A percentile compares a stretch with the other conserved stretches of the same genome.
phyloP scores from a whole-genome alignment of 2,329 filamentous ascomycete species.

The Aureobasidium uvarum region DNA sequence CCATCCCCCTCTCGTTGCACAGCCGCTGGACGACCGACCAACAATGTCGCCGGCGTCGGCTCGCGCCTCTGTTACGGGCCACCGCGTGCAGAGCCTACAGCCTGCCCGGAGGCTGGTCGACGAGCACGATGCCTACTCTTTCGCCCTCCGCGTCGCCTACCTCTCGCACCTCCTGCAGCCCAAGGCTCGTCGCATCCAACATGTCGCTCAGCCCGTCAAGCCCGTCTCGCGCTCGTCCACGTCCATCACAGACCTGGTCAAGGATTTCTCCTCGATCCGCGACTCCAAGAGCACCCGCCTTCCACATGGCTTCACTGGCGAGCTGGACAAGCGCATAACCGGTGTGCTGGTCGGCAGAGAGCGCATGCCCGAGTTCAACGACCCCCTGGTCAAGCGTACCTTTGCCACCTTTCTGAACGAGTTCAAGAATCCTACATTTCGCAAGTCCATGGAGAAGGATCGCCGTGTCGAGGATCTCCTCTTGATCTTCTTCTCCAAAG shows the following conservation, averaged over 20 bases:
- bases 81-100: conserved; percentile 47
- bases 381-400: conserved; percentile 85
- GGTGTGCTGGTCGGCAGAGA: conserved; percentile 80
- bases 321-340: conserved; percentile 74
- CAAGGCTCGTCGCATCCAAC: conserved; percentile 83
- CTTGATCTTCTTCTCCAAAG: conserved; percentile 93
- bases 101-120: conserved; percentile 44
- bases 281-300: conserved; percentile 69
- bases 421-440: conserved; percentile 83
- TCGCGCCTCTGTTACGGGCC: conserved; percentile 38
- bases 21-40: background rate
- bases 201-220: conserved; percentile 63
- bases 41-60: conserved; percentile 35
- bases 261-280: conserved; percentile 71
- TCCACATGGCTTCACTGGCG: conserved; percentile 68
- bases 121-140: conserved; percentile 82
- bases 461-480: conserved; percentile 88
- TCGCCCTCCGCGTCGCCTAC: conserved; percentile 85
- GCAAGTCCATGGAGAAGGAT: conserved; percentile 91
- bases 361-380: conserved; percentile 81
- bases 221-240: conserved; percentile 65
- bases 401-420: conserved; percentile 94
- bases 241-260: conserved; percentile 77
- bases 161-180: conserved; percentile 92
- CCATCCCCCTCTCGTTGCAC: background rate